Evolutionary conservation across 164 flowering plant genomes (phyloP).

Genomic region (Berberis thunbergii): DNA sequence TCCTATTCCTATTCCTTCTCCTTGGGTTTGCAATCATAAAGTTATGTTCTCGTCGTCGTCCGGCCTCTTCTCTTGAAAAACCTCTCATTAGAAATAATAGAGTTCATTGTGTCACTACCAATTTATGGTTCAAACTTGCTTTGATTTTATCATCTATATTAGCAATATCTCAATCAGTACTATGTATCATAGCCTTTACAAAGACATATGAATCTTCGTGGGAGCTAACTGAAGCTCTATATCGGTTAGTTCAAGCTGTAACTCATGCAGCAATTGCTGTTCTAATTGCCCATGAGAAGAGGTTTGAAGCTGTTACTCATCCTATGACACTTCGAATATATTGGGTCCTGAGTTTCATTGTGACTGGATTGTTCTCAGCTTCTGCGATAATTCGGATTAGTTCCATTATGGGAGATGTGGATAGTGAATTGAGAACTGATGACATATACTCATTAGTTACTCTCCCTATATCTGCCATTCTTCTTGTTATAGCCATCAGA

Average conservation of each 20-base stretch:
- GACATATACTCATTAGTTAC: slow-evolving; percentile 38
- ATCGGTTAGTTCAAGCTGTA: slow-evolving; percentile 55
- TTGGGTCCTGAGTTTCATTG: slow-evolving; percentile 46
- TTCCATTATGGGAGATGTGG: slow-evolving; percentile 10
- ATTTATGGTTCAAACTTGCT: too few species aligned
- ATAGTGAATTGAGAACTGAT: slow-evolving; percentile 32
- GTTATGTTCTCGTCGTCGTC: too few species aligned
- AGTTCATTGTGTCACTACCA: too few species aligned
- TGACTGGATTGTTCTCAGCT: slow-evolving; percentile 29
- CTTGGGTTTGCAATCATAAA: too few species aligned
- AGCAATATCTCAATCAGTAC: too few species aligned
- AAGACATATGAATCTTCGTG: slow-evolving; percentile 22
- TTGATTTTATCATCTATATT: too few species aligned
- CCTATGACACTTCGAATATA: slow-evolving; percentile 59
- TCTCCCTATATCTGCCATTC: slow-evolving; percentile 17
- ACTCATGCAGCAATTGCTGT: slow-evolving; percentile 36
- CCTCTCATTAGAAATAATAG: too few species aligned
- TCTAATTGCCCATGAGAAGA: slow-evolving; percentile 63
- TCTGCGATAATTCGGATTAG: slow-evolving; percentile 43
- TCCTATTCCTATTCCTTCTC: too few species aligned
- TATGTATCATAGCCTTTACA: slow-evolving; percentile 30
- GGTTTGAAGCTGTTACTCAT: slow-evolving; percentile 49
- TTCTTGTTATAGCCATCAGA: slow-evolving; percentile 33
- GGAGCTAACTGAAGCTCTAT: slow-evolving; percentile 43
- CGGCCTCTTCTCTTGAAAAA: too few species aligned